Base-by-base conservation (phyloP, 1,284 basidiomycete species). In the Austropuccinia psidii region DNA sequence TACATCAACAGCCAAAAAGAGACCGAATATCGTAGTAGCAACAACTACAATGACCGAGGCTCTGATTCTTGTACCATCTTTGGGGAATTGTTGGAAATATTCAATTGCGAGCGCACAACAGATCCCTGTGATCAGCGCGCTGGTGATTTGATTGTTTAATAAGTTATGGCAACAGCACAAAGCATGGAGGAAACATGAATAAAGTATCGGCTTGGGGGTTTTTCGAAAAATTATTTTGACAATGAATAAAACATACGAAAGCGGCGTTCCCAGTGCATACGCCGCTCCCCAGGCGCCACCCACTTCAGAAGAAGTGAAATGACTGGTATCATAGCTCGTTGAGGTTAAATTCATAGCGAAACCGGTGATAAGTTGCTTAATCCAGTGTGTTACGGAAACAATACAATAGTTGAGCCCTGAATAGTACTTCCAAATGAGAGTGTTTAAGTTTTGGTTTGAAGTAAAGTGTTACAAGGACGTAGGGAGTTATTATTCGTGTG, bases 221-320 rank as follows among this genome's bases (percentile, higher is more conserved):
- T 4, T 57, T 24, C 31, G 19, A 8, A 65, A 19, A 11, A 31
- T 27, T 27, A 15, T 11, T 7, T 55, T 39, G 21, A 33, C 50
- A 9, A 2, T 3, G 17, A 49, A 55, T 17, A 19, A 35, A 17
- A 73, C 69, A 64, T 9, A 73, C 69, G 58, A 73, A 27, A 73
- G 62, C 17, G 69, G 69, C 33, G 69, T 73, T n/a, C 69, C 69
- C 6, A 73, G 58, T 47, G 69, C 69, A 24, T 73, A 73, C n/a
- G 69, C 69, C 37, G 69, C 69, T 43, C 69, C 69, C 69, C 69
- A 73, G 9, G 69, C 69, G 37, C 69, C 69, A 41, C 69, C 60
- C 17, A 73, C 69, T 8, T 64, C 69, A 21, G 69, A 54, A 62
- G 57, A 31, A 41, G 4, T 60, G 31, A 37, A 29, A 35, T 31